Evolutionary conservation across 495 filamentous ascomycete genomes (phyloP).

Genomic region (Entonaema liquescens): DNA sequence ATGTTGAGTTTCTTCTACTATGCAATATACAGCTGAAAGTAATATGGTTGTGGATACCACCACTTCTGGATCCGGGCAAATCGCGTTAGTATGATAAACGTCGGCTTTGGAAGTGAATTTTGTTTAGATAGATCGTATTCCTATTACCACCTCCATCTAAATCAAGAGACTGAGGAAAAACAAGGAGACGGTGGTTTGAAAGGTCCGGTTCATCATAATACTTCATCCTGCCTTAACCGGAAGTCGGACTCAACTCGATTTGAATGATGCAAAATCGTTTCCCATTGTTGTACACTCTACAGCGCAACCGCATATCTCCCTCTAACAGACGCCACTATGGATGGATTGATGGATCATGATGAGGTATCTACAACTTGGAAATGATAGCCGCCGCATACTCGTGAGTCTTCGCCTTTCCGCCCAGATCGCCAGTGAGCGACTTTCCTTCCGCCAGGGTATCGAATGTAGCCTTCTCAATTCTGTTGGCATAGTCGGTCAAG

Average conservation of each 20-base stretch:
- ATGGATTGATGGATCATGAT: slow-evolving; percentile 33
- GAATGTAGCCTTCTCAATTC: slow-evolving; percentile 94
- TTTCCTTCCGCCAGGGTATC: slow-evolving; percentile 94
- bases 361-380: slow-evolving; percentile 69
- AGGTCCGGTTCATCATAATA: slow-evolving; percentile 9
- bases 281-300: slow-evolving; percentile 43
- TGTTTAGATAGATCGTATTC: slow-evolving; percentile 4
- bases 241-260: background rate
- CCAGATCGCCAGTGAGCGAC: slow-evolving; percentile 92
- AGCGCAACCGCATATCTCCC: slow-evolving; percentile 30
- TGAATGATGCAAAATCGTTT: slow-evolving; percentile 32
- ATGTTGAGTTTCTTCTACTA: background rate
- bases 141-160: slow-evolving; percentile 6
- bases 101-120: background rate
- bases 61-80: background rate
- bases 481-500: slow-evolving; percentile 80
- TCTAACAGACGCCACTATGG: slow-evolving; percentile 40
- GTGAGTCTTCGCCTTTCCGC: slow-evolving; percentile 90
- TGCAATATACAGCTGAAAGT: background rate
- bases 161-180: slow-evolving; percentile 1
- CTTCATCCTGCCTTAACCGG: slow-evolving; percentile 10
- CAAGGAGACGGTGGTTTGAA: slow-evolving; percentile 4
- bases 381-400: slow-evolving; percentile 94
- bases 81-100: background rate
- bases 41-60: background rate